Base-by-base conservation (phyloP, 331 rosid species). In the Malus hybrid region DNA sequence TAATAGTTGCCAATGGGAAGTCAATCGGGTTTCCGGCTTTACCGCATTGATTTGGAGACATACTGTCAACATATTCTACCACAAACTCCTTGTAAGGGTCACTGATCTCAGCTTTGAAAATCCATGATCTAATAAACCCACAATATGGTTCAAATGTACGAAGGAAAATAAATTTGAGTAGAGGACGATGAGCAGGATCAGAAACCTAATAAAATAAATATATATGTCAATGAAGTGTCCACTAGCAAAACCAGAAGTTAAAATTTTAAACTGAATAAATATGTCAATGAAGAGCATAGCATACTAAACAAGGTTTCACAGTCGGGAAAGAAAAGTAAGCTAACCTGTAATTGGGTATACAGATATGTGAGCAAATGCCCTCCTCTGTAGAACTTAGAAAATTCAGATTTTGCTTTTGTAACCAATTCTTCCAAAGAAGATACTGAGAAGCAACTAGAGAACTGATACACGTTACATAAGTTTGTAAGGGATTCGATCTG, bases 81-180 rank as follows among this genome's bases (percentile, higher is more conserved):
- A 92, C 73, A 80, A 94, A 94, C 85, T 94, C 97, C 71, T 84
- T 79, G 70, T 94, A 92, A 68, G 99, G 99, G 83, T 94, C 97
- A 69, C 81, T 86, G 46, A 94, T 81, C 87, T 94, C 99, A 69
- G 97, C 99, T 81, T 90, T 94, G 88, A 86, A 94, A 63, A 94
- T 94, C 97, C 97, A 94, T 52, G 97, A 90, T 67, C 96, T 94
- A 64, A 94, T 88, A 73, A 92, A 92, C 75, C 88, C 91, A 78
- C 88, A 90, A 85, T 94, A 94, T 72, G 99, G 99, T 85, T 94
- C 99, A 84, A 84, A 92, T 4, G 97, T 77, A 77, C 83, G 97
- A 78, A 92, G 92, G 83, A 94, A 92, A 65, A 92, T 92, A 86
- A 90, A 94, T 77, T 94, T 92, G 77, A 94, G 92, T 65, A 94